Conservation (phyloP, 345 rosid species). For the Gossypium thurberi region DNA sequence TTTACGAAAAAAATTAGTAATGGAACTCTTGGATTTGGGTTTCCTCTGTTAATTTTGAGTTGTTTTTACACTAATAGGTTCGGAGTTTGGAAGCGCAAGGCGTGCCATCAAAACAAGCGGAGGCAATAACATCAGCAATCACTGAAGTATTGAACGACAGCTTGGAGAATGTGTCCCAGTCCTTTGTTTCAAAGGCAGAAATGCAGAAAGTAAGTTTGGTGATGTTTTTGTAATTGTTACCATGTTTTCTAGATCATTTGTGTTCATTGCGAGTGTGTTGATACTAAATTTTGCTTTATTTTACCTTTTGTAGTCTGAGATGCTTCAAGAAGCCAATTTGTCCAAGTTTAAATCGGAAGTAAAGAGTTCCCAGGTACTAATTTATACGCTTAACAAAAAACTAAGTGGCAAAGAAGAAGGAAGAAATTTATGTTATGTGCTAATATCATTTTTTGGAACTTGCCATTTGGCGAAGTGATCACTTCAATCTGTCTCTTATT, state of each 20-base stretch:
- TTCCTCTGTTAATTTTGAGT: background rate
- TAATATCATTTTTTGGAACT: background rate
- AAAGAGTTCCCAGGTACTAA: conserved; percentile 68
- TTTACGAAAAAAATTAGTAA: background rate
- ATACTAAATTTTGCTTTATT: background rate
- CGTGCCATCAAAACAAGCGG: conserved; percentile 88
- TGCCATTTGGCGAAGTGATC: background rate
- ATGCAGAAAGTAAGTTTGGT: conserved; percentile 66
- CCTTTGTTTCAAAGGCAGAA: conserved; percentile 72
- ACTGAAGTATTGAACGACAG: conserved; percentile 86
- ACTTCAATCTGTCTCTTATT: background rate
- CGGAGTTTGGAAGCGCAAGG: conserved; percentile 85
- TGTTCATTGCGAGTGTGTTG: background rate
- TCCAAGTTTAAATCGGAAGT: conserved; percentile 86
- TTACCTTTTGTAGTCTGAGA: conserved; percentile 45
- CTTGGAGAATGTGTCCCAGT: conserved; percentile 78
- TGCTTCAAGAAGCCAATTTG: conserved; percentile 73
- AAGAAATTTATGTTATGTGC: background rate
- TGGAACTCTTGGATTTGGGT: background rate
- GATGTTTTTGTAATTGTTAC: background rate
- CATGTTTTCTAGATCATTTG: background rate
- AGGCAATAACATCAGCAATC: conserved; percentile 80
- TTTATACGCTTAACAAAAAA: background rate
- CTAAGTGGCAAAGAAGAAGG: background rate
- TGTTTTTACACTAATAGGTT: conserved; percentile 35